Base-by-base conservation (phyloP, 257 asterid genomes). In the Solanum dulcamara region DNA sequence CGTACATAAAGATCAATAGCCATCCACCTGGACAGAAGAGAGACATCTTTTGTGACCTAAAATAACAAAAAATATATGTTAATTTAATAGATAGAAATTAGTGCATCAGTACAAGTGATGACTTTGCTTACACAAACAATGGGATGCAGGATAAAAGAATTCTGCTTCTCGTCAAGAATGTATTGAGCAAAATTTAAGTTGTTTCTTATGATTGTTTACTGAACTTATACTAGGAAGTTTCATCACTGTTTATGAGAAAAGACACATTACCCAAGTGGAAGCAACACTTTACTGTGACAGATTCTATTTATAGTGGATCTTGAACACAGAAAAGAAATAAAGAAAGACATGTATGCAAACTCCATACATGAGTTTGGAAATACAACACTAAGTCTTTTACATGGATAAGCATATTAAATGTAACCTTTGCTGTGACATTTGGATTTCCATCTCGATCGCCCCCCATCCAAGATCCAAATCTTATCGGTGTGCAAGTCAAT, bases 391-490 rank as follows among this genome's bases (percentile, higher is more conserved):
- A 37, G 50, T 48, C 48, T 11, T 30, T 4, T 28, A 2, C 4
- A 68, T 17, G 30, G 35, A 30, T 2, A 7, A 1, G 70, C 50
- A 59, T 79, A 20, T 24, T 68, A 26, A 84, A 86, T 55, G 81
- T 90, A 87, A 93, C 99, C 99, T 96, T 94, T 88, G 98, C 93
- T 5, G 99, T 96, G 87, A 96, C 99, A 84, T 94, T 96, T 85
- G 98, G 99, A 89, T 96, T 96, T 88, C 99, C 99, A 91, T 96
- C 98, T 85, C 98, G 93, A 90, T 96, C 99, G 33, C 98, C 99
- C n/a, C 99, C 99, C 97, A 95, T 96, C 98, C 99, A 96, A 44
- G 99, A 96, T 53, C 99, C 99, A 91, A 95, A 96, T 90, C 91
- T 95, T 90, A 96, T 96, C 14, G 99, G 99, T 51, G 99, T 96